phyloP scores from a whole-genome alignment of 2,329 filamentous ascomycete species.

The Botrytis hyacinthi region DNA sequence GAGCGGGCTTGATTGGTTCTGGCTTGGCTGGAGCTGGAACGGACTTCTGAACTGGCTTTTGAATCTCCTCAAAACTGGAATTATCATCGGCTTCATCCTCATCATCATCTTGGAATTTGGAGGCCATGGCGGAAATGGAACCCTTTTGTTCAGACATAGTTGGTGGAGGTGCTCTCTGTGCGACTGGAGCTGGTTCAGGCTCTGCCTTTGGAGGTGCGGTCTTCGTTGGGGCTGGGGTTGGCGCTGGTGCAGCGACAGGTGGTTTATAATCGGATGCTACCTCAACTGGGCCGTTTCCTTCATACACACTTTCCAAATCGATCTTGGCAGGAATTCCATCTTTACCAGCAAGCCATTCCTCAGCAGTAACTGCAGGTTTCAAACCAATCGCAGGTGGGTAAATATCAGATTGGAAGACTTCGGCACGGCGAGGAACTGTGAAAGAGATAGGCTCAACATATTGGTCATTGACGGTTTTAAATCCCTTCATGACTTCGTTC shows the following conservation, averaged over 20 bases:
- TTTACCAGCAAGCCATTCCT: slow-evolving; percentile 87
- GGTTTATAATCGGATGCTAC: slow-evolving; percentile 68
- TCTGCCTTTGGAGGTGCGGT: slow-evolving; percentile 51
- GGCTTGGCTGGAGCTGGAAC: slow-evolving; percentile 42
- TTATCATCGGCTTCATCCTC: slow-evolving; percentile 56
- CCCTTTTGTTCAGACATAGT: slow-evolving; percentile 81
- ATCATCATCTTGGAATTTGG: slow-evolving; percentile 77
- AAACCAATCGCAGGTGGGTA: slow-evolving; percentile 81
- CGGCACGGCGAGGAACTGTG: slow-evolving; percentile 88
- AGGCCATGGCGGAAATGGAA: slow-evolving; percentile 81
- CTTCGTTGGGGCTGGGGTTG: slow-evolving; percentile 46
- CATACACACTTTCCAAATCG: slow-evolving; percentile 87
- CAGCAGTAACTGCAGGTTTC: slow-evolving; percentile 75
- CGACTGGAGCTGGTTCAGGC: slow-evolving; percentile 47
- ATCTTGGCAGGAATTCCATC: slow-evolving; percentile 84
- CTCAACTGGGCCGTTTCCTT: slow-evolving; percentile 77
- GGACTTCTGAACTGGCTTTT: slow-evolving; percentile 67
- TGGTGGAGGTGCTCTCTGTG: slow-evolving; percentile 54
- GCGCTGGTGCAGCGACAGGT: slow-evolving; percentile 44
- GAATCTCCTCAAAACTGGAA: slow-evolving; percentile 83
- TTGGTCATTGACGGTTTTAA: slow-evolving; percentile 92
- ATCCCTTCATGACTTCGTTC: slow-evolving; percentile 92
- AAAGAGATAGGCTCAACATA: slow-evolving; percentile 98
- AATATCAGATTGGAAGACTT: slow-evolving; percentile 96
- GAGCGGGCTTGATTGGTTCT: slow-evolving; percentile 44